A percentile compares a stretch with the other conserved stretches of the same genome.
Evolutionary conservation across 495 filamentous ascomycete species (phyloP).

Genomic region (Entonaema liquescens): DNA sequence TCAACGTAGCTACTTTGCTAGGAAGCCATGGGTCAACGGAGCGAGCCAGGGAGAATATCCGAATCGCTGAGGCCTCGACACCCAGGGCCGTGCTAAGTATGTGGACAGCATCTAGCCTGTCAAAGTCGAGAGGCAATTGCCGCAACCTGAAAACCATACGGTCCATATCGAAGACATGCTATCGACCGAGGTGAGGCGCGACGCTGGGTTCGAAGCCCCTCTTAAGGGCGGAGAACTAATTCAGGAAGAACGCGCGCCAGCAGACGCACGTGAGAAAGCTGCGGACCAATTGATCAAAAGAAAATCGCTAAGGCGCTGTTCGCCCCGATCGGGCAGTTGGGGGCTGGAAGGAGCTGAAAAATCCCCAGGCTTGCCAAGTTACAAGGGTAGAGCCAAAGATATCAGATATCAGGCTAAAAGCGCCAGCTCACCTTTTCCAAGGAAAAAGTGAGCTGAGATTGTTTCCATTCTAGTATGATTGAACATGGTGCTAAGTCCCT

Average conservation of each 20-base stretch:
- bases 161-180: constrained; percentile 3
- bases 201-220: background rate
- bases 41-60: constrained; percentile 19
- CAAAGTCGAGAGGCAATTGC: constrained; percentile 1
- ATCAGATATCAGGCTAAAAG: no score
- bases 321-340: background rate
- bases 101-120: background rate
- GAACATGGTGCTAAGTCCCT: no score
- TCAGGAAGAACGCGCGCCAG: background rate
- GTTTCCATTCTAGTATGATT: no score
- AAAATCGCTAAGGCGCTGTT: background rate
- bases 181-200: background rate
- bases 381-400: background rate
- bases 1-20: constrained; percentile 21
- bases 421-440: no score
- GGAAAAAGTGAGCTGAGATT: no score
- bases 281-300: background rate
- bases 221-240: background rate
- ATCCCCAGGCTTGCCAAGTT: background rate
- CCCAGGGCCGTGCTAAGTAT: constrained; percentile 18
- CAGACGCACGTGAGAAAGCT: background rate
- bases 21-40: constrained; percentile 21
- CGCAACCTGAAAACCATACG: constrained; percentile 1
- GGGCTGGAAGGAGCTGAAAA: background rate
- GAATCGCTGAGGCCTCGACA: constrained; percentile 8